Conservation (phyloP, 1,284 basidiomycete species). For the Ustilago crameri region DNA sequence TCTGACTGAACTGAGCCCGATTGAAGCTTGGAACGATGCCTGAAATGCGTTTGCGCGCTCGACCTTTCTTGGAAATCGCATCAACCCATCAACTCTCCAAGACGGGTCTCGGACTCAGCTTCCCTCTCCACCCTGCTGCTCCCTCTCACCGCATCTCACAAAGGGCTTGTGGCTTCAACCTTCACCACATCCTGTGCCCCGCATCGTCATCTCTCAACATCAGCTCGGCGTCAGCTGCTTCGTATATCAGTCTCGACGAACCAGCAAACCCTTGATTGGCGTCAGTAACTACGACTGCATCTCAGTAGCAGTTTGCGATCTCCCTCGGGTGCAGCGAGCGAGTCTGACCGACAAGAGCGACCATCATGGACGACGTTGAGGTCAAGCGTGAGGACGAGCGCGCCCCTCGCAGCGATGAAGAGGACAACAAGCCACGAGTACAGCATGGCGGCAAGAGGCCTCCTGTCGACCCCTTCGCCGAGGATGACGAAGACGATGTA, state of each 20-base stretch:
- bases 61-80: slow-evolving; percentile 11
- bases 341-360: neutral
- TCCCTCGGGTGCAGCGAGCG: neutral
- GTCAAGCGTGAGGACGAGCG: slow-evolving; percentile 31
- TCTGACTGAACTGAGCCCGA: neutral
- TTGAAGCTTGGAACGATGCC: neutral
- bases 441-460: slow-evolving; percentile 36
- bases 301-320: neutral
- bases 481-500: slow-evolving; percentile 45
- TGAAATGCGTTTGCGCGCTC: slow-evolving; percentile 1
- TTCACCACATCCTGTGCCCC: too few relatives aligned
- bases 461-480: slow-evolving; percentile 44
- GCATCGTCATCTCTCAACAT: too few relatives aligned
- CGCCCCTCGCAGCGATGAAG: neutral
- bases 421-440: slow-evolving; percentile 10
- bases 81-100: slow-evolving; percentile 5
- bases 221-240: too few relatives aligned
- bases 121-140: neutral
- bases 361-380: slow-evolving; percentile 38
- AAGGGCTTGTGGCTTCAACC: neutral
- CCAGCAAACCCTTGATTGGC: too few relatives aligned
- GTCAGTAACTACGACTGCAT: too few relatives aligned
- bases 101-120: slow-evolving; percentile 1
- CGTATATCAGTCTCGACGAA: too few relatives aligned
- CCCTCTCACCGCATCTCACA: neutral